Percentiles rank a stretch among this genome's conserved stretches.
Evolutionary conservation across 345 rosid species (phyloP).

Genomic region (Euphorbia tirucalli): DNA sequence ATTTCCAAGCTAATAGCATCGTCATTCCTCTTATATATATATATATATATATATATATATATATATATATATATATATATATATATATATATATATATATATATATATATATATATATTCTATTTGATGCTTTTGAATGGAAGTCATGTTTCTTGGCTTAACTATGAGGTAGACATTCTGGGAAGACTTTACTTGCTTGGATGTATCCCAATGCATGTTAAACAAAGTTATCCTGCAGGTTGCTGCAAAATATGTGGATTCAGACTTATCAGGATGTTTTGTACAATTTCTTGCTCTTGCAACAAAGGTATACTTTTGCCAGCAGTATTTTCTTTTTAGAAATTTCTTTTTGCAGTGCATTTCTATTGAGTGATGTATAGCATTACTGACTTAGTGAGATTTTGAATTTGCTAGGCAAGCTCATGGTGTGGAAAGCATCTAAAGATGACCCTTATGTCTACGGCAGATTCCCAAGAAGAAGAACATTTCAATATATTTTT

Average conservation of each 20-base stretch:
- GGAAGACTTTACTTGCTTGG: slow-evolving; percentile 95
- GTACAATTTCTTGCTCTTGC: slow-evolving; percentile 51
- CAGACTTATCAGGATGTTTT: slow-evolving; percentile 42
- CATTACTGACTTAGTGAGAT: slow-evolving; percentile 11
- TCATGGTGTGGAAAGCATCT: slow-evolving; percentile 87
- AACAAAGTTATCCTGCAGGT: slow-evolving; percentile 63
- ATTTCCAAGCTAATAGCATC: no score
- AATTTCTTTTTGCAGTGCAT: background rate
- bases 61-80: no score
- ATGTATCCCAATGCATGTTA: slow-evolving; percentile 69
- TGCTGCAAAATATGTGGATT: slow-evolving; percentile 53
- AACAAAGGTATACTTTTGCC: slow-evolving; percentile 50
- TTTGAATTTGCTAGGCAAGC: slow-evolving; percentile 45
- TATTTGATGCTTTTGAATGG: background rate
- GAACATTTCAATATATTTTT: slow-evolving; percentile 63
- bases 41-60: no score
- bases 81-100: no score
- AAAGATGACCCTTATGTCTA: slow-evolving; percentile 74
- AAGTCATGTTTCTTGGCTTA: slow-evolving; percentile 27
- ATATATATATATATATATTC: no score
- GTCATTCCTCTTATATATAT: no score
- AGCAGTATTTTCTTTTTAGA: background rate
- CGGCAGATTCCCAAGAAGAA: slow-evolving; percentile 83
- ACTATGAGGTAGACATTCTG: slow-evolving; percentile 54
- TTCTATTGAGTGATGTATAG: background rate